Percentiles rank a stretch among this genome's conserved stretches.
Evolutionary conservation across 768 basidiomycete species (phyloP).

Genomic region (Leccinum broughii): DNA sequence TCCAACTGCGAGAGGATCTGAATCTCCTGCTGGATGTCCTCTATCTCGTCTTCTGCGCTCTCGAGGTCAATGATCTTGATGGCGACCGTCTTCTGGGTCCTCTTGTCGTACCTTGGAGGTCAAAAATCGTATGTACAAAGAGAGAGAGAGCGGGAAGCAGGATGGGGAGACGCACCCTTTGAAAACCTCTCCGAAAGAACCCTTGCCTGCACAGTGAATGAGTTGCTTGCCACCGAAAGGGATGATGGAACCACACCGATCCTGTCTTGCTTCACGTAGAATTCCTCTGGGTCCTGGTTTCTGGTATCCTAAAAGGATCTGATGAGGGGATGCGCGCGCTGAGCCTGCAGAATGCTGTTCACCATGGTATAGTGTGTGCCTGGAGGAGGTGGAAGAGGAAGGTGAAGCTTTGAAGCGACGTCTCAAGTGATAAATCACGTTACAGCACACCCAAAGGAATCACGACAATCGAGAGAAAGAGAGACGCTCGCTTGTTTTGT

Average conservation of each 20-base stretch:
- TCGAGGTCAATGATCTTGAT: constrained; percentile 99
- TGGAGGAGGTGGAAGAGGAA: constrained; percentile 1
- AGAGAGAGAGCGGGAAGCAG: constrained; percentile 1
- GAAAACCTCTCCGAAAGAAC: constrained; percentile 99
- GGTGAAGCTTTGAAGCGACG: neutral
- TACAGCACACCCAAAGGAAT: constrained; percentile 8
- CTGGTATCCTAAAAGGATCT: constrained; percentile 52
- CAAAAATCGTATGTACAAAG: constrained; percentile 1
- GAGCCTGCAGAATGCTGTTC: neutral
- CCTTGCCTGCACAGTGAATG: constrained; percentile 67
- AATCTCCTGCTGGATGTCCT: constrained; percentile 99
- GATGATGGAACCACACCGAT: constrained; percentile 63
- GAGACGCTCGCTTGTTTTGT: constrained; percentile 29
- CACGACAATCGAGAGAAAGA: constrained; percentile 5
- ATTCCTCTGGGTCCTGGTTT: constrained; percentile 90
- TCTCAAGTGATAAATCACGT: constrained; percentile 12
- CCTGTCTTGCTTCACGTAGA: constrained; percentile 96
- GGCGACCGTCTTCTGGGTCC: constrained; percentile 94
- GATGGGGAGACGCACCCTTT: constrained; percentile 68
- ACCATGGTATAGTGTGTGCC: constrained; percentile 22
- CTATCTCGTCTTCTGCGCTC: constrained; percentile 98
- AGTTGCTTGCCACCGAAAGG: constrained; percentile 17
- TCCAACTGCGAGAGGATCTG: constrained; percentile 96
- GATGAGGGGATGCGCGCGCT: constrained; percentile 8
- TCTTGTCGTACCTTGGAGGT: constrained; percentile 80